Evolutionary conservation across 768 basidiomycete genomes (phyloP).

Genomic region (Pleurotus platypus): DNA sequence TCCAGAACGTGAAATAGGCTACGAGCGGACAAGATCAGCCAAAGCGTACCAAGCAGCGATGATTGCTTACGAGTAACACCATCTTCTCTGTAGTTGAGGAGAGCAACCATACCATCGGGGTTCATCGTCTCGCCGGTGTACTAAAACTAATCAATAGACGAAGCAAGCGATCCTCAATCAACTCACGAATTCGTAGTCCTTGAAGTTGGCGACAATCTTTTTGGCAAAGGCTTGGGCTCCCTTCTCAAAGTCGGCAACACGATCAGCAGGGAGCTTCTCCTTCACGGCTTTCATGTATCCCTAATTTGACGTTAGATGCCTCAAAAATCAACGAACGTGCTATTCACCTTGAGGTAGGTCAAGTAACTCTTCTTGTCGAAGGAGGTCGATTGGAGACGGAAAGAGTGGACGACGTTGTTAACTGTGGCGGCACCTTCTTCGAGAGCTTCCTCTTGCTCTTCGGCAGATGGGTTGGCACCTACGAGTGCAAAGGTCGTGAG

Average conservation of each 20-base stretch:
- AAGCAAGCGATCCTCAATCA: neutral
- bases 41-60: neutral
- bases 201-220: slow-evolving; percentile 87
- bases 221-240: slow-evolving; percentile 75
- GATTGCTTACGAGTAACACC: slow-evolving; percentile 70
- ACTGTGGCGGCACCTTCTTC: slow-evolving; percentile 75
- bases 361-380: slow-evolving; percentile 94
- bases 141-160: slow-evolving; percentile 27
- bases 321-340: slow-evolving; percentile 1
- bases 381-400: slow-evolving; percentile 75
- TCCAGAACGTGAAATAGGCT: slow-evolving; percentile 97
- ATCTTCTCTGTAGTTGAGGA: slow-evolving; percentile 92
- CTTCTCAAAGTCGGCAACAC: slow-evolving; percentile 77
- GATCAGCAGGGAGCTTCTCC: slow-evolving; percentile 53
- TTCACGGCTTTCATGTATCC: slow-evolving; percentile 95
- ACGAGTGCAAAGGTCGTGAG: neutral
- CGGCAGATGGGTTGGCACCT: slow-evolving; percentile 93
- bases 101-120: slow-evolving; percentile 89
- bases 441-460: slow-evolving; percentile 77
- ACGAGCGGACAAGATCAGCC: slow-evolving; percentile 9
- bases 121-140: slow-evolving; percentile 75
- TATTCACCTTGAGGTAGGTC: slow-evolving; percentile 72
- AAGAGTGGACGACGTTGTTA: slow-evolving; percentile 91
- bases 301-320: slow-evolving; percentile 29
- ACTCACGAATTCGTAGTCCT: slow-evolving; percentile 89